phyloP scores from a whole-genome alignment of 1,139 yeast species.

The Kurtzmaniella quercitrusa region DNA sequence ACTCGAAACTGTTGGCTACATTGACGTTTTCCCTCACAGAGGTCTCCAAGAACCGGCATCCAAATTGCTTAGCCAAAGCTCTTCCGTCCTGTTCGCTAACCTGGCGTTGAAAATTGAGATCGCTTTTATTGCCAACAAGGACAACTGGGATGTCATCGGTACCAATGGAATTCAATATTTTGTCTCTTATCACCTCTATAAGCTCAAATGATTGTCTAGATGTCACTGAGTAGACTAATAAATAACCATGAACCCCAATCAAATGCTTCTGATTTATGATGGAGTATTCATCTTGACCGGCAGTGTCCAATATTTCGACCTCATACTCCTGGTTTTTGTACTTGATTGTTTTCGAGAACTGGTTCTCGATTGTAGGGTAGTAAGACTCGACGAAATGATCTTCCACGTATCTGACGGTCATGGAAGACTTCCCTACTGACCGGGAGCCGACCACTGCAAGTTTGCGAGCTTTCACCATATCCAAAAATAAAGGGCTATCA shows the following conservation, averaged over 20 bases:
- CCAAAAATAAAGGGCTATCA: no score
- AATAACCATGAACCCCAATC: slow-evolving; percentile 82
- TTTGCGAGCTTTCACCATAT: slow-evolving; percentile 58
- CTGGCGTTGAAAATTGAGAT: slow-evolving; percentile 60
- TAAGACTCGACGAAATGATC: slow-evolving; percentile 86
- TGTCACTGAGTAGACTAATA: slow-evolving; percentile 78
- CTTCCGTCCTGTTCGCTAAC: slow-evolving; percentile 64
- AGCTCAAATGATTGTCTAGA: slow-evolving; percentile 77
- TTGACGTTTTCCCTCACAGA: slow-evolving; percentile 75
- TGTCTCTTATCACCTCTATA: slow-evolving; percentile 74
- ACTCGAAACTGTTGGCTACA: slow-evolving; percentile 61
- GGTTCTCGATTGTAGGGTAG: slow-evolving; percentile 91
- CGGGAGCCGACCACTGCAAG: slow-evolving; percentile 87
- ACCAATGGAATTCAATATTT: slow-evolving; percentile 74
- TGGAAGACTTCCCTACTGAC: slow-evolving; percentile 86
- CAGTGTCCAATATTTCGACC: slow-evolving; percentile 86
- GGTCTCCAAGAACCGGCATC: slow-evolving; percentile 73
- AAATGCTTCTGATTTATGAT: slow-evolving; percentile 79
- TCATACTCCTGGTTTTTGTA: slow-evolving; percentile 76
- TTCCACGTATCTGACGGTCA: slow-evolving; percentile 84
- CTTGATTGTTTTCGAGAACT: slow-evolving; percentile 68
- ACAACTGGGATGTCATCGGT: slow-evolving; percentile 73
- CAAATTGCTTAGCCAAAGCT: slow-evolving; percentile 56
- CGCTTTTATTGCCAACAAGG: slow-evolving; percentile 81
- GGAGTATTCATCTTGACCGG: slow-evolving; percentile 92